Percentiles rank a stretch among this genome's conserved stretches.
Evolutionary conservation across 1,139 yeast genomes (phyloP).

Genomic region (Casaregolazyma lundiana): DNA sequence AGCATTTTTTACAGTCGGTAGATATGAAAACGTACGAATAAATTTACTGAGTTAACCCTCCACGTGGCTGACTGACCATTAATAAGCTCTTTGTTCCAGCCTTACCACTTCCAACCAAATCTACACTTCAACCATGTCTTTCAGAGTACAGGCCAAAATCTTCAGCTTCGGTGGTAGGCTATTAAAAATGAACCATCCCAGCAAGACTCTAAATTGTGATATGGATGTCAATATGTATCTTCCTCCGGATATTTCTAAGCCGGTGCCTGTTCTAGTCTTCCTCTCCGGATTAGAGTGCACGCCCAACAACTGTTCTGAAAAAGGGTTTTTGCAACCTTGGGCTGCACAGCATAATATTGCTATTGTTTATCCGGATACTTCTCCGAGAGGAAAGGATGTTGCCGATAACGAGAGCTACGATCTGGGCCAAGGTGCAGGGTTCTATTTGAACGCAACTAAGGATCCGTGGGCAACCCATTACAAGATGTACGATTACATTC

Average conservation of each 20-base stretch:
- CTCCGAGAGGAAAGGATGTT: conserved; percentile 87
- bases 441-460: conserved; percentile 78
- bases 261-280: conserved; percentile 69
- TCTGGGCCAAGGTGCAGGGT: conserved; percentile 94
- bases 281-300: conserved; percentile 91
- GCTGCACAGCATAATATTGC: conserved; percentile 84
- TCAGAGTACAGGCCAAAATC: conserved; percentile 38
- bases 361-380: conserved; percentile 90
- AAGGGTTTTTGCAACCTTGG: conserved; percentile 80
- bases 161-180: conserved; percentile 72
- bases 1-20: background rate
- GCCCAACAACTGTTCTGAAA: conserved; percentile 91
- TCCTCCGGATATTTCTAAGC: conserved; percentile 50
- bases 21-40: no score
- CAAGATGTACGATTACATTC: conserved; percentile 81
- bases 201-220: conserved; percentile 56
- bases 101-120: background rate
- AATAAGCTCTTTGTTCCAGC: background rate
- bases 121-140: no score
- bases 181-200: conserved; percentile 68
- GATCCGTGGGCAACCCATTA: conserved; percentile 70
- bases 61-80: no score
- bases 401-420: conserved; percentile 82
- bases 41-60: no score
- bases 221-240: conserved; percentile 84